Conservation (phyloP, 1,284 basidiomycete species). For the Puccinia sorghi region DNA sequence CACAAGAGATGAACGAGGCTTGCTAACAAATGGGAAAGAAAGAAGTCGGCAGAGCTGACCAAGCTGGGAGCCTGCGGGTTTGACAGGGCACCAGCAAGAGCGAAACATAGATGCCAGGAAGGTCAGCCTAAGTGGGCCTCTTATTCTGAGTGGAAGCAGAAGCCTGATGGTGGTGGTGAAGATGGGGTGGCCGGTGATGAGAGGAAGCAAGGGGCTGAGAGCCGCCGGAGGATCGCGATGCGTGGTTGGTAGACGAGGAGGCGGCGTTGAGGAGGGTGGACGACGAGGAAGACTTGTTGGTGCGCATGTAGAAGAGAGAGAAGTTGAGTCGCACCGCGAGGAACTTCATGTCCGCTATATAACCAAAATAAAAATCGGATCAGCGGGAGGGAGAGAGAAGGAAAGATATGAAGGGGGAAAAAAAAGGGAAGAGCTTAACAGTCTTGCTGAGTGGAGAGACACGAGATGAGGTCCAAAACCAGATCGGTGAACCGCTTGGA, state of each 20-base stretch:
- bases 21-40: too few relatives aligned
- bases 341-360: conserved; percentile 42
- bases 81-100: too few relatives aligned
- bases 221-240: too few relatives aligned
- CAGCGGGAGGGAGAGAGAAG: too few relatives aligned
- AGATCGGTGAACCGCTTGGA: conserved; percentile 34
- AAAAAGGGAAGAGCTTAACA: background rate
- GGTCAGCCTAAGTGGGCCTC: background rate
- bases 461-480: conserved; percentile 41
- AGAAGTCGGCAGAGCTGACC: too few relatives aligned
- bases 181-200: background rate
- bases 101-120: too few relatives aligned
- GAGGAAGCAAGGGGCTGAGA: too few relatives aligned
- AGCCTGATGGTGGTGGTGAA: background rate
- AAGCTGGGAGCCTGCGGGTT: too few relatives aligned
- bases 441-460: conserved; percentile 39
- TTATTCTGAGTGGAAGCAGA: background rate
- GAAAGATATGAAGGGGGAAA: too few relatives aligned
- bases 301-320: conserved; percentile 39
- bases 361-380: background rate
- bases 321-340: conserved; percentile 43
- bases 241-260: background rate
- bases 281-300: background rate
- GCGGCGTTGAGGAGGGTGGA: background rate
- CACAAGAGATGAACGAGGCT: too few relatives aligned